Percentiles rank a stretch among this genome's conserved stretches.
Conservation (phyloP, 208 protist species). For the Angomonas ambiguus region DNA sequence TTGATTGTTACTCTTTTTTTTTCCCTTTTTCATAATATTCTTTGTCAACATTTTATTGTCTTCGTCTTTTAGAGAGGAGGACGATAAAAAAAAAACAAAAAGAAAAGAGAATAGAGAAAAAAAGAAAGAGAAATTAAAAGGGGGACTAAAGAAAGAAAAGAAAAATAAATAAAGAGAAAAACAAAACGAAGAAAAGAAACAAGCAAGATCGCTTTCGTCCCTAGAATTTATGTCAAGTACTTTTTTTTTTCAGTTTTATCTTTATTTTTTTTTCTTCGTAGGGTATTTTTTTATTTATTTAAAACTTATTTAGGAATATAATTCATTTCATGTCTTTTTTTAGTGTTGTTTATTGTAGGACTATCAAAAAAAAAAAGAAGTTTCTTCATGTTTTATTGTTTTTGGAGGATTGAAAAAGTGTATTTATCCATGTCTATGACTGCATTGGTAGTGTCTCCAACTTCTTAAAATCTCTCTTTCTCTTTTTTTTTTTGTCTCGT, state of each 20-base stretch:
- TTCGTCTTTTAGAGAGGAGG: background rate
- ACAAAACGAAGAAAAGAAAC: background rate
- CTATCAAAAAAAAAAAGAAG: background rate
- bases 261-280: background rate
- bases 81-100: background rate
- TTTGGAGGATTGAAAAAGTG: background rate
- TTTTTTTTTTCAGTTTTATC: conserved; percentile 5
- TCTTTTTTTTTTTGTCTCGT: background rate
- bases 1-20: conserved; percentile 5
- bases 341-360: background rate
- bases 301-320: too few relatives aligned
- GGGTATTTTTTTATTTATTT: too few relatives aligned
- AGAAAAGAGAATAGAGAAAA: background rate
- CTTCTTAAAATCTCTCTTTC: too few relatives aligned
- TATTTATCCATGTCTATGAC: background rate
- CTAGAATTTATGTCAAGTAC: too few relatives aligned
- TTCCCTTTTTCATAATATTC: background rate
- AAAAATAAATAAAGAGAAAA: background rate
- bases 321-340: conserved; percentile 2
- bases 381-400: background rate
- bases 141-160: background rate
- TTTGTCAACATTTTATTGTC: background rate
- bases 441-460: too few relatives aligned
- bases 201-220: background rate
- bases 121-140: background rate